Conservation (phyloP, 345 rosid species). For the Linum trigynum region DNA sequence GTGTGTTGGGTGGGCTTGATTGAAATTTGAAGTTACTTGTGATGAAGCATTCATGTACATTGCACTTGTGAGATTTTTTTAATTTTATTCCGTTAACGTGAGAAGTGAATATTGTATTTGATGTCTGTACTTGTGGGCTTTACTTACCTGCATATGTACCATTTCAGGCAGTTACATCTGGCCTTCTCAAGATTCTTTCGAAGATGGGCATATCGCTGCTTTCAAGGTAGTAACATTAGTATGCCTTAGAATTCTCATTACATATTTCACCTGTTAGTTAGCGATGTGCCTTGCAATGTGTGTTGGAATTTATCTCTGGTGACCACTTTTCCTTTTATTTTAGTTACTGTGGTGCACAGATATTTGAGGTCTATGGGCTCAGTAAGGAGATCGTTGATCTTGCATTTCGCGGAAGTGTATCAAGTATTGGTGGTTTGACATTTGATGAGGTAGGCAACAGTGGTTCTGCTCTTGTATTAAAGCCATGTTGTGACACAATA, state of each 20-base stretch:
- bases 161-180: conserved; percentile 81
- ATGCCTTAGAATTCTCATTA: not conserved
- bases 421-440: conserved; percentile 79
- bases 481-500: not conserved
- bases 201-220: conserved; percentile 99
- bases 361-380: conserved; percentile 93
- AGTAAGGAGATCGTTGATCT: conserved; percentile 76
- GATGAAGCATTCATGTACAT: too few relatives aligned
- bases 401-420: conserved; percentile 82
- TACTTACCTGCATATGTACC: conserved; percentile 8
- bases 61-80: too few relatives aligned
- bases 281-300: not conserved
- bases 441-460: conserved; percentile 64
- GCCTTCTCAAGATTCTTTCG: conserved; percentile 90
- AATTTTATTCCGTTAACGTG: too few relatives aligned
- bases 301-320: not conserved
- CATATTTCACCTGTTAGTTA: not conserved
- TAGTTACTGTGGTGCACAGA: conserved; percentile 99
- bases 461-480: not conserved
- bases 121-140: not conserved
- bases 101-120: too few relatives aligned
- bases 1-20: not conserved
- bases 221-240: conserved; percentile 52
- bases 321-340: conserved; percentile 26
- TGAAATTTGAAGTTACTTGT: too few relatives aligned